phyloP scores from a whole-genome alignment of 441 rosid genomes.

The Corymbia citriodora region DNA sequence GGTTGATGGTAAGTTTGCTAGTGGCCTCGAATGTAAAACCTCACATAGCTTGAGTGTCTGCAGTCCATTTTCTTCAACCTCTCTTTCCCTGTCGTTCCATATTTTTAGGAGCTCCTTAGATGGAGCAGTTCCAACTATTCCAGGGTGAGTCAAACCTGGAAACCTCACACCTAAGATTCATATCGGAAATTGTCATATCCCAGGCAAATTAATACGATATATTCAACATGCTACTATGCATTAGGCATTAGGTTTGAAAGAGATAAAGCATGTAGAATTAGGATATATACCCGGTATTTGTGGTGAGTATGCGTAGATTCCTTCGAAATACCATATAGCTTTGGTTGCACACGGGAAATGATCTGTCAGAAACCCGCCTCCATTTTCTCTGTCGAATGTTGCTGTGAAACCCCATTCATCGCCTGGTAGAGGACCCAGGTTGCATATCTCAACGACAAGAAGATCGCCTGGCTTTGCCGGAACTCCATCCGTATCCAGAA shows the following conservation, averaged over 20 bases:
- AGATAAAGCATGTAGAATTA: neutral
- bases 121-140: conserved; percentile 87
- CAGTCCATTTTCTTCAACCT: conserved; percentile 56
- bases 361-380: conserved; percentile 89
- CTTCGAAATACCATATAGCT: conserved; percentile 96
- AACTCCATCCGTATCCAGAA: conserved; percentile 57
- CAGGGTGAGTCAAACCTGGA: conserved; percentile 90
- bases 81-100: conserved; percentile 79
- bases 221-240: neutral
- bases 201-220: neutral
- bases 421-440: conserved; percentile 87
- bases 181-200: neutral
- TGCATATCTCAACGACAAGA: conserved; percentile 80
- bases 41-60: conserved; percentile 53
- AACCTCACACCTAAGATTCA: conserved; percentile 63
- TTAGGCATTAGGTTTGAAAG: neutral
- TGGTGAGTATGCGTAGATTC: conserved; percentile 93
- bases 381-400: conserved; percentile 85
- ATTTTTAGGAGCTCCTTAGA: conserved; percentile 68
- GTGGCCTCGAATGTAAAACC: conserved; percentile 75
- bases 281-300: conserved; percentile 62
- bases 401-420: conserved; percentile 95
- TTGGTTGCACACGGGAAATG: conserved; percentile 89
- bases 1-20: conserved; percentile 70
- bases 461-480: conserved; percentile 82